Percentiles rank a stretch among this genome's conserved stretches.
These are phyloP conservation scores for Chimonanthus salicifolius DNA, from an alignment of 164 flowering plant species.

Conservation along the genomic window DNA sequence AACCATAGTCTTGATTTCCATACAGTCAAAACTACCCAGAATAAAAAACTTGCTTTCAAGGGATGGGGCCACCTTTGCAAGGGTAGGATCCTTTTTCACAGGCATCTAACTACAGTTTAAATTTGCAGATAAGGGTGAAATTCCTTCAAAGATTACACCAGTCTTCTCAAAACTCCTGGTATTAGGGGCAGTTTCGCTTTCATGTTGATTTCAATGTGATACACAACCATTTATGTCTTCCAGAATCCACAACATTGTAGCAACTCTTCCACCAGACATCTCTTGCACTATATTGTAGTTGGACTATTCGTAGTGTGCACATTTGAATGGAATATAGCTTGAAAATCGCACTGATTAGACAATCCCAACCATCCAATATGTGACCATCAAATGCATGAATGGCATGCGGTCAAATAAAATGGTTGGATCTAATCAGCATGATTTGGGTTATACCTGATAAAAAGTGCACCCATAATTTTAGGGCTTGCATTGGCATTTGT, in stretches of 20 bases:
- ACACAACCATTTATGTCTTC: background rate
- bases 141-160: slow-evolving; percentile 7
- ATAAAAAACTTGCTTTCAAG: background rate
- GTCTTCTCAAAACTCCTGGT: slow-evolving; percentile 67
- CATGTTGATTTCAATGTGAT: background rate
- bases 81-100: background rate
- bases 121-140: slow-evolving; percentile 6
- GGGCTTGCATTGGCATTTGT: background rate
- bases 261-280: background rate
- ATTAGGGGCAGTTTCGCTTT: slow-evolving; percentile 5
- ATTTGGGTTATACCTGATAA: no score
- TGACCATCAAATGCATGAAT: background rate
- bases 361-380: background rate
- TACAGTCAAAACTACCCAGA: background rate
- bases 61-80: background rate
- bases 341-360: background rate
- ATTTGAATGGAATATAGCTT: background rate
- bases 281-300: background rate
- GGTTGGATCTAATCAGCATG: background rate
- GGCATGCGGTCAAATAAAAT: background rate
- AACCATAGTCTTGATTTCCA: background rate
- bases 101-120: slow-evolving; percentile 8
- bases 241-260: background rate
- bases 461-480: background rate
- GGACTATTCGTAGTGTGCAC: background rate